Base-by-base conservation (phyloP, 192 early-diverging fungal species). In the Chytriomyces confervae region DNA sequence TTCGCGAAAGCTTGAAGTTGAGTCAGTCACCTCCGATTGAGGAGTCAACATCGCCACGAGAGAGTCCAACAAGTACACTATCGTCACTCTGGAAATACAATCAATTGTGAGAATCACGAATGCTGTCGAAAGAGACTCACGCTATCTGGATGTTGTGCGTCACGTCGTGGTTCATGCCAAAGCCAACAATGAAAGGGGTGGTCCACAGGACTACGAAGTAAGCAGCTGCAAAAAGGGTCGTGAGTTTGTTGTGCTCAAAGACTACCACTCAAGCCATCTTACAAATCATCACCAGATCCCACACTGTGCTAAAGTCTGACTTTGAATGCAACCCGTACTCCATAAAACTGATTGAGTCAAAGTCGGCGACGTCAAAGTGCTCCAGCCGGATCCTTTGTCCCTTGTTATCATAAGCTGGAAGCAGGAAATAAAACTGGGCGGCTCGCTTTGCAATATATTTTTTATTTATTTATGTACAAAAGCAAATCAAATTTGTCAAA, bases 1-100 rank as follows among this genome's bases (percentile, higher is more conserved):
- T 70, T 70, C 69, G 50, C 27, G 69, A 18, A 70, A 70, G 20
- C 49, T 23, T 70, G 10, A 50, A 7, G 69, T 57, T 20, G 50
- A 53, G 7, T 50, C 53, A 13, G 53, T 57, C 9, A 53, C 53
- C 49, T 43, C 63, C 20, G 69, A 18, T 70, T 70, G 69, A 13
- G 69, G 69, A 57, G 69, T 70, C 49, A 70, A 53, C 43, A 43
- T 16, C 9, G 66, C 18, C 43, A 68, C 29, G 16, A 68, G 36
- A 3, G 46, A 13, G 66, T 68, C 66, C 16, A 29, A 47, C 2
- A 47, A 9, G 18, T 24, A 68, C 5, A 68, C 24, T 48, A 48
- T 47, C 18, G 66, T 47, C 7, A 68, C 47, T 16, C 66, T 68
- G 27, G 10, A n/a, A 47, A 48, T 16, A 0, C 53, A 20, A 57